Percentiles rank a stretch among this genome's conserved stretches.
phyloP scores from a whole-genome alignment of 495 filamentous ascomycete species.

The Penicillium malachiteum region DNA sequence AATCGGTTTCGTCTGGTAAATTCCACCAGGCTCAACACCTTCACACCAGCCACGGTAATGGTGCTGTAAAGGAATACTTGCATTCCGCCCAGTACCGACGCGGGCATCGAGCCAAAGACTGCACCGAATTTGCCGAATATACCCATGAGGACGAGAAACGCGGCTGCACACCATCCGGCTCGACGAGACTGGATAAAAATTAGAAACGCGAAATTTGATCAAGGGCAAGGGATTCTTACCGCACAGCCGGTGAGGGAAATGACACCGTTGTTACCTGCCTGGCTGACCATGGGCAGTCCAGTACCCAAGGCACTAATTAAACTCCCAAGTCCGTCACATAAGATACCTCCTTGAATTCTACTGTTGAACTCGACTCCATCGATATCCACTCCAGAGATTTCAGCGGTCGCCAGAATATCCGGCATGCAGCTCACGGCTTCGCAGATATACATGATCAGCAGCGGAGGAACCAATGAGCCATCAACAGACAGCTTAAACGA shows the following conservation, averaged over 20 bases:
- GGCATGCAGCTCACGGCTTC: slow-evolving; percentile 78
- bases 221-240: slow-evolving; percentile 12
- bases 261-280: slow-evolving; percentile 82
- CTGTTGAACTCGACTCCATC: slow-evolving; percentile 74
- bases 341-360: slow-evolving; percentile 78
- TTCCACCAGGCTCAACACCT: slow-evolving; percentile 68
- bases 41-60: slow-evolving; percentile 76
- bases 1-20: slow-evolving; percentile 82
- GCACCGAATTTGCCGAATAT: slow-evolving; percentile 86
- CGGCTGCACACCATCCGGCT: slow-evolving; percentile 47
- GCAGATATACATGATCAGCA: slow-evolving; percentile 57
- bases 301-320: slow-evolving; percentile 73
- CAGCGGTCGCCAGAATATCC: slow-evolving; percentile 79
- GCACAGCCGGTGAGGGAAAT: slow-evolving; percentile 82
- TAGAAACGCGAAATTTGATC: not conserved
- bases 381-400: slow-evolving; percentile 73
- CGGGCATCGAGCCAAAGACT: slow-evolving; percentile 72
- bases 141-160: slow-evolving; percentile 76
- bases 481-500: slow-evolving; percentile 79
- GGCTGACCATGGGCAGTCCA: slow-evolving; percentile 71
- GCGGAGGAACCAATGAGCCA: slow-evolving; percentile 70
- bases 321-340: slow-evolving; percentile 78
- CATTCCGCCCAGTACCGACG: slow-evolving; percentile 81
- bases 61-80: slow-evolving; percentile 81
- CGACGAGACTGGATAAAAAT: slow-evolving; percentile 29